phyloP scores from a whole-genome alignment of 129 eudicot genomes.

The Flaveria trinervia region DNA sequence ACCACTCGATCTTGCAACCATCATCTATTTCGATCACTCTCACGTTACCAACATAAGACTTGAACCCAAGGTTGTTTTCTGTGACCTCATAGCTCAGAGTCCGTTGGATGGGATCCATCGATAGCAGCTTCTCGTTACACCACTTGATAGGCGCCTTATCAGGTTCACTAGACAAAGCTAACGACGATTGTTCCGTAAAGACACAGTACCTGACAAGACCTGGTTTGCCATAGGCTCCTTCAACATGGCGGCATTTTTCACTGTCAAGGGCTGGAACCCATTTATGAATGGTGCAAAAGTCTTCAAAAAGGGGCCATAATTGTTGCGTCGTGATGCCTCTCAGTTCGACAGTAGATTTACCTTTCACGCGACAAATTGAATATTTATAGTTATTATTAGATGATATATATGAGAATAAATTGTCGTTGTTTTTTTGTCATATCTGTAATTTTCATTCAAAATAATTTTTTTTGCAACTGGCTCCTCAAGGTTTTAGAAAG shows the following conservation, averaged over 20 bases:
- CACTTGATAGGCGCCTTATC: background rate
- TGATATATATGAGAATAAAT: no score
- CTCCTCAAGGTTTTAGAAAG: no score
- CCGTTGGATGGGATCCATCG: conserved; percentile 34
- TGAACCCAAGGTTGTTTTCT: conserved; percentile 53
- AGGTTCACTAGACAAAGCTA: background rate
- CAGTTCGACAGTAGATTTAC: conserved; percentile 39
- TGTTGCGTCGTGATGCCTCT: conserved; percentile 38
- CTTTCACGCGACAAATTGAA: no score
- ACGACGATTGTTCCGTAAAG: conserved; percentile 17
- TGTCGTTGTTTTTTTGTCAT: no score
- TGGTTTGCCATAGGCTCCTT: conserved; percentile 50
- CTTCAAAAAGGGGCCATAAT: conserved; percentile 53
- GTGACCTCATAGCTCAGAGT: conserved; percentile 48
- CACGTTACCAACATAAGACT: conserved; percentile 45
- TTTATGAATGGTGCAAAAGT: conserved; percentile 55
- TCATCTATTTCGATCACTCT: conserved; percentile 26
- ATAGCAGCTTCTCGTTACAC: conserved; percentile 4
- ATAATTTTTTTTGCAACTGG: no score
- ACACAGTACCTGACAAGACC: conserved; percentile 53
- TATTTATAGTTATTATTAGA: no score
- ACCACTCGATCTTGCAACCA: conserved; percentile 54
- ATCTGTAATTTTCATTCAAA: no score
- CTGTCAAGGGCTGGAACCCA: conserved; percentile 43
- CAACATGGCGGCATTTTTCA: conserved; percentile 38